Base-by-base conservation (phyloP, 164 flowering plant species). In the Vitis rotundifolia region DNA sequence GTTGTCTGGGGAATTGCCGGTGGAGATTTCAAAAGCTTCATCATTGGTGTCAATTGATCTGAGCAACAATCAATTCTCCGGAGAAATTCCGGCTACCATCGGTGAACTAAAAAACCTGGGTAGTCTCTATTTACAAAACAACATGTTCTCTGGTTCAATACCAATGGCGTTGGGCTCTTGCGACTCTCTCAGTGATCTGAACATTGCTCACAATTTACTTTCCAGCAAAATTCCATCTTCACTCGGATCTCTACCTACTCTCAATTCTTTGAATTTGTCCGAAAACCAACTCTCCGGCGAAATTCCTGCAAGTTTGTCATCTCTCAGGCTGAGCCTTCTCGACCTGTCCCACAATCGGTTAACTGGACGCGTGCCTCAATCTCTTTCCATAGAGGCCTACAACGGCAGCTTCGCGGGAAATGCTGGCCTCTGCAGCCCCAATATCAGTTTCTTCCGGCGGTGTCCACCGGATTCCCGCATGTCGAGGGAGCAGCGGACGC, bases 311-410 rank as follows among this genome's bases (percentile, higher is more conserved):
- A 84, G 80, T 53, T 68, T 92, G 48, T 81, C 94, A 0, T 77
- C 85, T 26, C 66, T 88, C 29, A 83, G 69, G 56, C 82, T 94
- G 4, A 91, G 89, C 74, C 77, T 86, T 15, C 86, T 93, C 11
- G 97, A 93, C 68, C 76, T 93, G 0, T 89, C 97, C 11, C n/a
- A 81, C 73, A 93, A 93, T 71, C 31, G 49, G 8, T 68, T 93
- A 52, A 69, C 77, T 0, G 97, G 97, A 9, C 76, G 11, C 0
- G 77, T 93, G n/a, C 97, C 95, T 3, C 73, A 71, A 1, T 48
- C 90, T 52, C 83, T 90, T 7, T 76, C 85, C 0, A 77, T 68
- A 4, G 75, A 76, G 18, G 91, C 90, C 5, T 84, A 79, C 68
- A 82, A 79, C 8, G 84, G 82, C 0, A 87, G 95, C 78, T 91